A percentile compares a stretch with the other conserved stretches of the same genome.
phyloP scores from a whole-genome alignment of 2,329 filamentous ascomycete genomes.

The Colletotrichum theobromicola region DNA sequence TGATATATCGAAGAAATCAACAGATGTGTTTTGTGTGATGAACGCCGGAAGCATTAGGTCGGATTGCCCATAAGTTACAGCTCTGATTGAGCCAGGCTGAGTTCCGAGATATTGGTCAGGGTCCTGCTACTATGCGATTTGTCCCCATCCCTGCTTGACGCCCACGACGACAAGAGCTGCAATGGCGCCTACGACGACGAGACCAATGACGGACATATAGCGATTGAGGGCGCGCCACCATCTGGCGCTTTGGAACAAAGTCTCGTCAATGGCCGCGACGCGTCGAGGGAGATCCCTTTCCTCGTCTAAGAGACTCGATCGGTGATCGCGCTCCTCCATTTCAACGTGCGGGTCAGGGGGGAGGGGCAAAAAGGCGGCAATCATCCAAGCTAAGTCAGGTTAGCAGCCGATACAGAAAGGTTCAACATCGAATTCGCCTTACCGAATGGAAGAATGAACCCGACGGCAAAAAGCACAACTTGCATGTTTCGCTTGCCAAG shows the following conservation, averaged over 20 bases:
- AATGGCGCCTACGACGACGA: constrained; percentile 58
- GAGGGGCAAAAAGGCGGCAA: constrained; percentile 76
- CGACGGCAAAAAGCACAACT: constrained; percentile 74
- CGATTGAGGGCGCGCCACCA: constrained; percentile 68
- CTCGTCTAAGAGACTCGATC: constrained; percentile 43
- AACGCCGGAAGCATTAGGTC: background rate
- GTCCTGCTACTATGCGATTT: background rate
- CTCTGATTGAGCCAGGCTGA: background rate
- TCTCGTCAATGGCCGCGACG: constrained; percentile 43
- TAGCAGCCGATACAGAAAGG: constrained; percentile 16
- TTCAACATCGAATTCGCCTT: constrained; percentile 33
- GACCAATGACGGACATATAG: constrained; percentile 60
- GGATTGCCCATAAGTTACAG: background rate
- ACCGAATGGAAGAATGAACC: constrained; percentile 80
- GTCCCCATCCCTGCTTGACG: constrained; percentile 53
- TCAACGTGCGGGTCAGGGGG: constrained; percentile 60
- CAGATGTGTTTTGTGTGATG: background rate
- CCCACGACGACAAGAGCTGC: constrained; percentile 58
- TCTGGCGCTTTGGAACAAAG: constrained; percentile 54
- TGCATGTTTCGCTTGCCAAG: constrained; percentile 76
- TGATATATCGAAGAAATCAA: background rate
- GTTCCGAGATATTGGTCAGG: background rate
- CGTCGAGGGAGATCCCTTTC: constrained; percentile 39
- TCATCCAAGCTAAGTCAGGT: constrained; percentile 70
- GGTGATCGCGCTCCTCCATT: constrained; percentile 54